Evolutionary conservation across 1,284 basidiomycete genomes (phyloP), one percentile per base, ranked within the genome.

Genomic region (Ceratorhiza oryzae-sativae): DNA sequence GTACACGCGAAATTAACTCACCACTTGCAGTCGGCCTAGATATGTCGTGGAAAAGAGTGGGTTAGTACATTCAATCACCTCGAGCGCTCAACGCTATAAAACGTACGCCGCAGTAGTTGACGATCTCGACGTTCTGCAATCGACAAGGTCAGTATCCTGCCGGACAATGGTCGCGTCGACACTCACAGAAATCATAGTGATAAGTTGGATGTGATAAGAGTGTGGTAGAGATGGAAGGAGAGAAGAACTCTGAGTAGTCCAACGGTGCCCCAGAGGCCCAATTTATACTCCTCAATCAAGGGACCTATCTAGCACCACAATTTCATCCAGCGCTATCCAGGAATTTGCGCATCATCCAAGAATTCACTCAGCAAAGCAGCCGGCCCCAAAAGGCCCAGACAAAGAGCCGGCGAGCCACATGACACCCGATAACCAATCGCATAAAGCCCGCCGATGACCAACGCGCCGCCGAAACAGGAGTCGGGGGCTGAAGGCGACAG

Each of bases 131-230:
- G 58, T 60, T 60, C 58, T 60, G 10, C 23, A 18, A 41, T 15
- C n/a, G 3, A 41, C 18, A 15, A 20, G 42, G n/a, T 18, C 12
- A 23, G 20, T 13, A 13, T 25, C 34, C 58, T 10, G 10, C 20
- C 18, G 41, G 2, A 13, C 20, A 18, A 41, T 55, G 27, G 23
- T 9, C 13, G 27, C 20, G 25, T 23, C 5, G 36, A 67, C 18
- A 68, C 65, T 68, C 65, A 68, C 65, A 56, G 65, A 34, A 34
- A 56, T 56, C 65, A 68, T 68, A 32, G 27, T 58, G 51, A 45
- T 20, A 45, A 23, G 10, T 60, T 25, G 39, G 56, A 23, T 41
- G 42, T 55, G 18, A n/a, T 32, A 68, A 30, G 41, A 27, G 39
- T 56, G 55, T 20, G 34, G 18, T 45, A 25, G 45, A 42, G 49